Conservation (phyloP, 1,284 basidiomycete genomes). For the Naganishia albida region DNA sequence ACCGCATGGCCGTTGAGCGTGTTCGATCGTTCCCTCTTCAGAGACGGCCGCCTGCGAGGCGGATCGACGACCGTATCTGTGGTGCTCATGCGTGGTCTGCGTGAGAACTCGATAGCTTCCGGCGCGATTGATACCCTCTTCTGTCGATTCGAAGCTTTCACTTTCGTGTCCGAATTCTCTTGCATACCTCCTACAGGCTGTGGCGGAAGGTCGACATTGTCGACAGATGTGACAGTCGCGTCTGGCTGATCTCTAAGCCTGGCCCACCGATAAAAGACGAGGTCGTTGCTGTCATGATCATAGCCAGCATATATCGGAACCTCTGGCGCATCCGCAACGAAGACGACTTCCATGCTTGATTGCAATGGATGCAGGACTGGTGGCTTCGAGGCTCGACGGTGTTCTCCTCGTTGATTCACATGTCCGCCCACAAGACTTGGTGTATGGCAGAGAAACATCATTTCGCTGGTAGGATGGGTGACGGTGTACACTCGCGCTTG, state of each 20-base stretch:
- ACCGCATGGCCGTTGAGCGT: neutral
- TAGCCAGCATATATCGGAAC: slow-evolving; percentile 41
- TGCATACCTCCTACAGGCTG: neutral
- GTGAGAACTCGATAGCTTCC: neutral
- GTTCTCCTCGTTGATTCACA: slow-evolving; percentile 4
- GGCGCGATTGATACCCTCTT: slow-evolving; percentile 14
- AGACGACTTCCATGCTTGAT: slow-evolving; percentile 34
- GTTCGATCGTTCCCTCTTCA: slow-evolving; percentile 15
- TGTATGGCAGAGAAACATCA: slow-evolving; percentile 59
- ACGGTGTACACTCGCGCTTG: slow-evolving; percentile 77
- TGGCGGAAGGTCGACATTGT: neutral
- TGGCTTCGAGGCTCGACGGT: neutral
- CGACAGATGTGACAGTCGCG: neutral
- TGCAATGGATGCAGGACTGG: neutral
- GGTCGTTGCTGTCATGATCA: slow-evolving; percentile 38
- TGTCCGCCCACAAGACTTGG: slow-evolving; percentile 11
- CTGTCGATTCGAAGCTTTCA: slow-evolving; percentile 2
- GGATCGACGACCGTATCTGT: neutral
- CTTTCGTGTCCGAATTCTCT: neutral
- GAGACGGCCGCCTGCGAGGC: slow-evolving; percentile 1
- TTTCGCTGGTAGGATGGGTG: slow-evolving; percentile 72
- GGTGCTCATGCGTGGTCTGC: slow-evolving; percentile 3
- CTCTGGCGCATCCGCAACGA: slow-evolving; percentile 41
- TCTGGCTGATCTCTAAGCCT: slow-evolving; percentile 3
- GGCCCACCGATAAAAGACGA: slow-evolving; percentile 46